Evolutionary conservation across 495 filamentous ascomycete genomes (phyloP), one percentile per base, ranked within the genome.

Genomic region (Aspergillus incahuasiensis): DNA sequence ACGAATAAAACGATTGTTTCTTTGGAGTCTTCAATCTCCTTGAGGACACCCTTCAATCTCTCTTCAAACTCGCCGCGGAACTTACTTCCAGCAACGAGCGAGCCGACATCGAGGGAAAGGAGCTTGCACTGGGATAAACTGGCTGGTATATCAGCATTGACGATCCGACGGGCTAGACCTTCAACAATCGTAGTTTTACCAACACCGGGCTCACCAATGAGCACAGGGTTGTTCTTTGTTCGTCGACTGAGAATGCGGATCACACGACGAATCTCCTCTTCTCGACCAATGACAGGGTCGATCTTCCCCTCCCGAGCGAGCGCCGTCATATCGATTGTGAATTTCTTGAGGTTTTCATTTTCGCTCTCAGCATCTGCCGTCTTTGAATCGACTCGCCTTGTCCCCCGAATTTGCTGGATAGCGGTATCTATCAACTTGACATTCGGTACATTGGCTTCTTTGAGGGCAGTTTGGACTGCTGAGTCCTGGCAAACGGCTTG

Each of bases 121-220:
- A 98, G 79, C 63, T 88, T 92, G 80, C 94, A 97, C 52, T 88
- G 86, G 7, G 91, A 89, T n/a, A 98, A 76, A 63, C 96, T 95
- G 61, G 94, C 92, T 25, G 94, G 94, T 0, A 98, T 87, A 77
- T 97, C 94, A 40, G 87, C 82, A 62, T 98, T 96, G 73, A 97
- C 90, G 50, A 98, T 97, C 22, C 94, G 86, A 63, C 85, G 87
- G 8, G 94, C 94, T n/a, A 98, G 80, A 61, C 94, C 95, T 76
- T 98, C 94, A 28, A 97, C 92, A 48, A 98, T 91, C 3, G 94
- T 97, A 12, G 94, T 98, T 77, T 98, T 98, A 60, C 94, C 94
- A 15, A 98, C 94, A 85, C 94, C 94, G 8, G 94, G 94, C 68
- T 97, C 94, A 69, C 94, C 94, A 55, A 90, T 89, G 56, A 98